These are phyloP conservation scores for Plectranthus barbatus DNA, from an alignment of 257 asterid genomes.

Conservation along the genomic window DNA sequence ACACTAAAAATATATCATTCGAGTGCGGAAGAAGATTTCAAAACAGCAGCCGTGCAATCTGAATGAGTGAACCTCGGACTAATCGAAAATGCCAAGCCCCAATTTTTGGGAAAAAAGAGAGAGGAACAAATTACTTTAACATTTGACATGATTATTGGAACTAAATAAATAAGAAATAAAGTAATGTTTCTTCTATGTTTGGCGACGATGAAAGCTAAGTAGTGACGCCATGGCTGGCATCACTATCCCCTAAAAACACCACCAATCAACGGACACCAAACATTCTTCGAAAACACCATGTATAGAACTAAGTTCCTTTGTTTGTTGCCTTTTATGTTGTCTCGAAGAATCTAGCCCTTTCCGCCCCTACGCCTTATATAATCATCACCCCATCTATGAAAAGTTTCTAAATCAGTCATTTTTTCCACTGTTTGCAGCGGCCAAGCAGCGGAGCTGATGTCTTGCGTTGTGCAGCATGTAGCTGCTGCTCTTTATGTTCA, in stretches of 20 bases:
- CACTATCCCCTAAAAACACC: neutral
- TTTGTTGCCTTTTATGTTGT: constrained; percentile 25
- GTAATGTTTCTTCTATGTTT: constrained; percentile 8
- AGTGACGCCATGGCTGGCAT: neutral
- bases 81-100: constrained; percentile 20
- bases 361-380: constrained; percentile 31
- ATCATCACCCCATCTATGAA: neutral
- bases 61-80: constrained; percentile 6
- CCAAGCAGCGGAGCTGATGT: constrained; percentile 24
- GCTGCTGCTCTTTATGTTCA: constrained; percentile 11
- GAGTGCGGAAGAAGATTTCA: no score
- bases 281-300: constrained; percentile 42
- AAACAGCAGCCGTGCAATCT: constrained; percentile 9
- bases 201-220: constrained; percentile 51
- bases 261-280: constrained; percentile 17
- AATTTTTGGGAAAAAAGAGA: neutral
- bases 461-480: constrained; percentile 21
- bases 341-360: constrained; percentile 17
- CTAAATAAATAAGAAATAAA: neutral
- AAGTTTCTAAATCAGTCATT: neutral
- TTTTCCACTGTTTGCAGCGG: neutral
- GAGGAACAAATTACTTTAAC: neutral
- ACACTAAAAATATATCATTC: no score
- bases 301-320: constrained; percentile 32
- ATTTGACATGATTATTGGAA: neutral